Evolutionary conservation across 805 yeast species (phyloP).

Genomic region (Wickerhamia fluorescens): DNA sequence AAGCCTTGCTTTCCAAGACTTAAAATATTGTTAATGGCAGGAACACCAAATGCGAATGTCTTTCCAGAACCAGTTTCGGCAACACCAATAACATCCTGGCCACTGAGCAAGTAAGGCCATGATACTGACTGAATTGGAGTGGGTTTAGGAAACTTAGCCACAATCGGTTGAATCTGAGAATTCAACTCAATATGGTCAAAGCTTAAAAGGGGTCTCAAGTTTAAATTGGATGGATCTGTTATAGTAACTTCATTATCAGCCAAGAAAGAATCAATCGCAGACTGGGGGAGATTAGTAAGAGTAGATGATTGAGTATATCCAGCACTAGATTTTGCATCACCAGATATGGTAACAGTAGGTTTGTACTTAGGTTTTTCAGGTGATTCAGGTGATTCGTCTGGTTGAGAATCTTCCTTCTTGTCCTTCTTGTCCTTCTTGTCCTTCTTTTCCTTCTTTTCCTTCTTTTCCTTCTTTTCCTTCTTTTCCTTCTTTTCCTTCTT

Average conservation of each 20-base stretch:
- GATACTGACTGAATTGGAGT: conserved; percentile 93
- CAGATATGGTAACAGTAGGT: conserved; percentile 6
- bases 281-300: conserved; percentile 37
- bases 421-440: conserved; percentile 24
- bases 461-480: conserved; percentile 23
- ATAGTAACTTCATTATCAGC: conserved; percentile 69
- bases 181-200: conserved; percentile 55
- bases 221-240: conserved; percentile 54
- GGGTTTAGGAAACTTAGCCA: conserved; percentile 76
- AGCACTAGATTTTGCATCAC: conserved; percentile 7
- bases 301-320: conserved; percentile 34
- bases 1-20: conserved; percentile 43
- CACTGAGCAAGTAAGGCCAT: conserved; percentile 82
- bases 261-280: conserved; percentile 57
- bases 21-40: conserved; percentile 75
- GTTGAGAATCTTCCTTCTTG: conserved; percentile 20
- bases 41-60: conserved; percentile 95
- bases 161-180: conserved; percentile 47
- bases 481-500: conserved; percentile 18
- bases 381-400: conserved; percentile 14
- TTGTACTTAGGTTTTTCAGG: conserved; percentile 5
- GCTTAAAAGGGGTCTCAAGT: conserved; percentile 60
- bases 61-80: conserved; percentile 99
- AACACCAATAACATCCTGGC: conserved; percentile 88
- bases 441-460: conserved; percentile 34